phyloP scores from a whole-genome alignment of 352 stramenopile species.

The Phytophthora cryptogea region DNA sequence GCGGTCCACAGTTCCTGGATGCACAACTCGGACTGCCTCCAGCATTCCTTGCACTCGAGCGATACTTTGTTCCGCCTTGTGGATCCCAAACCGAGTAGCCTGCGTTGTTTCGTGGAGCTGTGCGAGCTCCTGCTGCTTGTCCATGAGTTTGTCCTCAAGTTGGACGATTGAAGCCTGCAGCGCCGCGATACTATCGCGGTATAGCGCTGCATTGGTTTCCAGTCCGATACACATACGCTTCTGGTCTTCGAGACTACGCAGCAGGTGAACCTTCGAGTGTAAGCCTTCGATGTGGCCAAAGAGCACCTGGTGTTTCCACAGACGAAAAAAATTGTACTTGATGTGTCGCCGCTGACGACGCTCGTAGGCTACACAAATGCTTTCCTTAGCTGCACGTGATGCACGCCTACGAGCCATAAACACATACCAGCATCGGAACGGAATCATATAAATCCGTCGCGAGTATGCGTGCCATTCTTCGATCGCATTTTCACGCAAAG shows the following conservation, averaged over 20 bases:
- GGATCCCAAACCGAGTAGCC: conserved; percentile 66
- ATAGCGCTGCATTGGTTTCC: conserved; percentile 58
- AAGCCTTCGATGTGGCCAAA: conserved; percentile 74
- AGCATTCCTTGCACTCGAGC: conserved; percentile 72
- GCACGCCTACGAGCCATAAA: conserved; percentile 44
- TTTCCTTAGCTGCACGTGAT: conserved; percentile 53
- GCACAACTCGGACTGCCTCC: conserved; percentile 65
- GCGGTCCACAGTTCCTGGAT: conserved; percentile 67
- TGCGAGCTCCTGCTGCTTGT: conserved; percentile 74
- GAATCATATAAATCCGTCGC: conserved; percentile 69
- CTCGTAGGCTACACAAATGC: conserved; percentile 72
- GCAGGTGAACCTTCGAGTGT: conserved; percentile 66
- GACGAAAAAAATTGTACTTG: conserved; percentile 81
- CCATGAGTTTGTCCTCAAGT: conserved; percentile 57
- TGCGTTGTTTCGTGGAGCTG: conserved; percentile 64
- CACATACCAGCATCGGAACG: conserved; percentile 74
- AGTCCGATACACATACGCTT: conserved; percentile 75
- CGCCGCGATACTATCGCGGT: conserved; percentile 63
- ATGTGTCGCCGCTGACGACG: conserved; percentile 58
- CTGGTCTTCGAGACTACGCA: conserved; percentile 75
- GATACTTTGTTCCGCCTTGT: conserved; percentile 77
- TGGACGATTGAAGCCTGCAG: conserved; percentile 60
- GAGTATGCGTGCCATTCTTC: conserved; percentile 70
- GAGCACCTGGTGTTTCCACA: conserved; percentile 81
- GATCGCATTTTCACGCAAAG: conserved; percentile 48